Conservation (phyloP, 306 rosid genomes). For the Citrullus mucosospermus region DNA sequence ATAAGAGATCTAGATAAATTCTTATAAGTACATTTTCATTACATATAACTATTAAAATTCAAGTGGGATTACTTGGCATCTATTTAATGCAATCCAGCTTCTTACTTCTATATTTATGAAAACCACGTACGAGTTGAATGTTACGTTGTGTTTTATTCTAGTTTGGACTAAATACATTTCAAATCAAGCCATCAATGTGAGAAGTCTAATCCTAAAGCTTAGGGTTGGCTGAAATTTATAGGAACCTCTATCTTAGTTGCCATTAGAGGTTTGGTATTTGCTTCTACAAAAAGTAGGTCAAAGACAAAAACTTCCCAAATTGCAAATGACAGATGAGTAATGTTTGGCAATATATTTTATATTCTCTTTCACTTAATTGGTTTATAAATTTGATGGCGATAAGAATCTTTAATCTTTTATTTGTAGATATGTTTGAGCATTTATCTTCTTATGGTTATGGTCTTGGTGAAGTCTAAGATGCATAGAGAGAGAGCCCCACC, state of each 20-base stretch:
- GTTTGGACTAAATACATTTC: background rate
- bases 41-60: background rate
- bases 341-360: background rate
- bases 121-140: background rate
- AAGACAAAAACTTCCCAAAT: background rate
- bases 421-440: background rate
- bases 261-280: background rate
- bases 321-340: background rate
- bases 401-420: background rate
- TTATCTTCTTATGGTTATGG: background rate
- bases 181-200: background rate
- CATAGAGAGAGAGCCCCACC: conserved; percentile 26
- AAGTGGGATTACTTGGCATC: background rate
- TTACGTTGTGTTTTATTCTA: background rate
- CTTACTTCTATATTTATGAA: background rate
- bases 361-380: background rate
- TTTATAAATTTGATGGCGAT: background rate
- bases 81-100: background rate
- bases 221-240: background rate
- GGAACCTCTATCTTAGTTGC: background rate
- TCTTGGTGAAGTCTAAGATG: conserved; percentile 19
- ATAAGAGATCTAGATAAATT: background rate
- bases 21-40: background rate
- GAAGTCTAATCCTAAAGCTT: background rate
- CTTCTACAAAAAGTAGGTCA: background rate